Conservation (phyloP, 371 early-diverging fungal genomes). For the Apophysomyces elegans region DNA sequence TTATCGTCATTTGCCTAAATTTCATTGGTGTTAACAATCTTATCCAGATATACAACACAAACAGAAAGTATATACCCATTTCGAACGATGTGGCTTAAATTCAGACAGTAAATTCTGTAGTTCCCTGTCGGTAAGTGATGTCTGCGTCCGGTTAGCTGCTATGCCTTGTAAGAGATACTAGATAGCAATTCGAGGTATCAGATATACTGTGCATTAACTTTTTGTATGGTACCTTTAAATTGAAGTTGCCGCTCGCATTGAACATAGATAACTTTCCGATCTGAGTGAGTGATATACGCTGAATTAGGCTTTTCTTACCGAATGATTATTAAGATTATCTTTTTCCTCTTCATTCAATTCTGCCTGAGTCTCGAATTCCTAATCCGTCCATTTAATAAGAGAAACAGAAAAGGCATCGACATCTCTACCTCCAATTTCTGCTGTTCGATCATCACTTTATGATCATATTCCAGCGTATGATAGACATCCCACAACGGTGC, state of each 20-base stretch:
- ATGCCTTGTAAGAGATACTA: conserved; percentile 82
- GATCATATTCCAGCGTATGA: conserved; percentile 81
- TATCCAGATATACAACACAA: not conserved
- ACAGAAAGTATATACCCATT: conserved; percentile 67
- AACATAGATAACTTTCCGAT: conserved; percentile 43
- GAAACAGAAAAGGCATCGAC: not conserved
- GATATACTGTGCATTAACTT: not conserved
- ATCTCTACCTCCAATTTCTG: conserved; percentile 52
- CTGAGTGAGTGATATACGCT: not conserved
- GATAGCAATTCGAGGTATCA: too few species aligned
- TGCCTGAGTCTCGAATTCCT: conserved; percentile 59
- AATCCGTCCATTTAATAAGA: not conserved
- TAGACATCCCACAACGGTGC: conserved; percentile 73
- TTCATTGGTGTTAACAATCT: not conserved
- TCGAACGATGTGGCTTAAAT: conserved; percentile 84
- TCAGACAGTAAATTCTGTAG: conserved; percentile 80
- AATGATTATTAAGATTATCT: conserved; percentile 46
- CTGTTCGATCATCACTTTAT: conserved; percentile 69
- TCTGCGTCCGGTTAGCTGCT: conserved; percentile 67
- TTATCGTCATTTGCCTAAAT: conserved; percentile 78
- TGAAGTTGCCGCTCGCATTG: conserved; percentile 56
- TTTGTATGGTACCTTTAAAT: conserved; percentile 53
- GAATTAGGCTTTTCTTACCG: conserved; percentile 18
- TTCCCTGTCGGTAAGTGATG: conserved; percentile 71
- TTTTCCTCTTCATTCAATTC: conserved; percentile 54